These are phyloP conservation scores for Crucihimalaya himalaica DNA, from an alignment of 345 rosid genomes.

Conservation along the genomic window DNA sequence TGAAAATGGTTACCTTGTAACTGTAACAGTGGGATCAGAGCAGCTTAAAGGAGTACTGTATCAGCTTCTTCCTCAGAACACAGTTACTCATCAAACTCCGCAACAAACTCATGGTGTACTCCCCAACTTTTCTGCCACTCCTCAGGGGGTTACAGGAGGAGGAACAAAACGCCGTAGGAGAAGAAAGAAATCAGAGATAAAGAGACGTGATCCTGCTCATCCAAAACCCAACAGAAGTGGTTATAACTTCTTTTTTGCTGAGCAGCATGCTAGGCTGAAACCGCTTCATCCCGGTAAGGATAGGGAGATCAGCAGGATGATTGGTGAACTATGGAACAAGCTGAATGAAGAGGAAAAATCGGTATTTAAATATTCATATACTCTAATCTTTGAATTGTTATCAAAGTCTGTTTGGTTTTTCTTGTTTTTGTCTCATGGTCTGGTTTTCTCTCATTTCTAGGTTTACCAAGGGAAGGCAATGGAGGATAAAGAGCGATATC, in stretches of 20 bases:
- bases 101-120: slow-evolving; percentile 41
- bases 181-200: slow-evolving; percentile 85
- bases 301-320: slow-evolving; percentile 90
- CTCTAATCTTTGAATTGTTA: background rate
- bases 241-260: slow-evolving; percentile 93
- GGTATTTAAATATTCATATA: slow-evolving; percentile 40
- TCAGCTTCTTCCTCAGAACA: slow-evolving; percentile 39
- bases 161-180: slow-evolving; percentile 70
- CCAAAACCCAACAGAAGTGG: slow-evolving; percentile 96
- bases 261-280: slow-evolving; percentile 90
- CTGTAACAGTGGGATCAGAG: slow-evolving; percentile 78
- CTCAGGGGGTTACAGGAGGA: slow-evolving; percentile 42
- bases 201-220: slow-evolving; percentile 90
- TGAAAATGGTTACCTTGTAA: slow-evolving; percentile 86
- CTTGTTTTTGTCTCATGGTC: background rate
- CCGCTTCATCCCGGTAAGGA: slow-evolving; percentile 94
- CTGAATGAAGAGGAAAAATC: slow-evolving; percentile 60
- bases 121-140: slow-evolving; percentile 33
- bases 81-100: slow-evolving; percentile 44
- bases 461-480: slow-evolving; percentile 81
- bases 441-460: slow-evolving; percentile 39
- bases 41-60: slow-evolving; percentile 81
- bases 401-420: background rate
- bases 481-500: slow-evolving; percentile 86
- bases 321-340: slow-evolving; percentile 92